Conservation (phyloP, 1,139 yeast genomes). For the Kazachstania sp. region DNA sequence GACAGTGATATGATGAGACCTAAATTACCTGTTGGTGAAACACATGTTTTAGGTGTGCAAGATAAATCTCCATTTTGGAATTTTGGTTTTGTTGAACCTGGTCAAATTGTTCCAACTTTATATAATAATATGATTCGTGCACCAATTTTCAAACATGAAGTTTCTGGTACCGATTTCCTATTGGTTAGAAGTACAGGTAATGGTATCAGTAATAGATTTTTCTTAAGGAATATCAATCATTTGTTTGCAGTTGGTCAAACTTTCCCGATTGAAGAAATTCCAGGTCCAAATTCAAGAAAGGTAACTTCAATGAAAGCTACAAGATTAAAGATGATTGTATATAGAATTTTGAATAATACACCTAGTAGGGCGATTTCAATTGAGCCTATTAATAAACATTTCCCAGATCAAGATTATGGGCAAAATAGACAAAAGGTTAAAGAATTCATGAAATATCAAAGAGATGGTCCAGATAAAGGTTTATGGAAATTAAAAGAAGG, state of each 20-base stretch:
- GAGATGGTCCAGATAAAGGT: slow-evolving; percentile 93
- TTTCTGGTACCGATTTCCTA: slow-evolving; percentile 70
- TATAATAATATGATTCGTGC: slow-evolving; percentile 91
- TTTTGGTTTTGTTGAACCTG: slow-evolving; percentile 93
- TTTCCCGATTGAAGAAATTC: slow-evolving; percentile 88
- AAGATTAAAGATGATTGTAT: slow-evolving; percentile 87
- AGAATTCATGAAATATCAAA: slow-evolving; percentile 96
- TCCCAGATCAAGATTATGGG: slow-evolving; percentile 96
- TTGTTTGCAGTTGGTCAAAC: slow-evolving; percentile 86
- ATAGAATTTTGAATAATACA: slow-evolving; percentile 71
- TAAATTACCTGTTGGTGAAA: slow-evolving; percentile 83
- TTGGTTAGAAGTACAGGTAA: slow-evolving; percentile 76
- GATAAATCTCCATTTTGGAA: slow-evolving; percentile 98
- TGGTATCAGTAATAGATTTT: slow-evolving; percentile 48
- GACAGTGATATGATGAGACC: slow-evolving; percentile 85
- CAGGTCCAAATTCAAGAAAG: slow-evolving; percentile 95
- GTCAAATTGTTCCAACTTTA: slow-evolving; percentile 85
- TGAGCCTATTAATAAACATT: slow-evolving; percentile 82
- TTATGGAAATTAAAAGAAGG: slow-evolving; percentile 83
- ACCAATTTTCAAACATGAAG: slow-evolving; percentile 84
- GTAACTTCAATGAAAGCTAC: slow-evolving; percentile 91
- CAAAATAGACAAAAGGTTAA: slow-evolving; percentile 92
- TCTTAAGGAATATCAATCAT: slow-evolving; percentile 58
- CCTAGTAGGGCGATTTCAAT: slow-evolving; percentile 73
- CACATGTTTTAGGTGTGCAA: slow-evolving; percentile 88